Evolutionary conservation across 257 asterid species (phyloP), one percentile per base, ranked within the genome.

Genomic region (Nicotiana sylvestris): DNA sequence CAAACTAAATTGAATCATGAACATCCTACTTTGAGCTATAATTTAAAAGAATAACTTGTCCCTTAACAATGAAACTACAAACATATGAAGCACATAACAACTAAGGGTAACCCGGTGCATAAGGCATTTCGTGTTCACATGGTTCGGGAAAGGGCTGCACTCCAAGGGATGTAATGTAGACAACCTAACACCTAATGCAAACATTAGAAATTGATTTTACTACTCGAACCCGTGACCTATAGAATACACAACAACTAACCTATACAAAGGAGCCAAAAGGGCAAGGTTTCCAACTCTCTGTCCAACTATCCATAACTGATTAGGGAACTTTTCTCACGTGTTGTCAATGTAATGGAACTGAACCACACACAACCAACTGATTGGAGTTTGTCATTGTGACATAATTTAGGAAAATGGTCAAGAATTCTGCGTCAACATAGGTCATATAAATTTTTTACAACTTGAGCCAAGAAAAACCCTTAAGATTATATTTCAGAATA

Each of bases 391-490:
- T 57, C 64, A 18, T 9, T 12, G 37, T 25, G 39, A 46, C 37
- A 72, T 46, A 43, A 39, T 43, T 43, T 72, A 72, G 15, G 5
- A 74, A 49, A 49, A 49, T 74, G 80, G 80, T 74, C 80, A 49
- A 74, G 49, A 25, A 2, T 25, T 72, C 79, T 25, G 13, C 25
- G 13, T 13, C 61, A 39, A 21, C 21, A 12, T 3, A 74, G 21
- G 7, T 49, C 39, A 25, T n/a, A 25, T 6, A 27, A 43, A 27
- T 6, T 0, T 74, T 72, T 72, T 46, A 46, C 62, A 49, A 25
- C 43, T 49, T 74, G 43, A 74, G 62, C 49, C 39, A 74, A 74
- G 62, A 74, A 74, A 74, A 49, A 13, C 80, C 39, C 80, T 74
- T 25, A 37, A 74, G 15, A 21, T 21, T 21, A 21, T 21, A 74